phyloP scores from a whole-genome alignment of 805 yeast genomes.

The Deakozyma indianensis region DNA sequence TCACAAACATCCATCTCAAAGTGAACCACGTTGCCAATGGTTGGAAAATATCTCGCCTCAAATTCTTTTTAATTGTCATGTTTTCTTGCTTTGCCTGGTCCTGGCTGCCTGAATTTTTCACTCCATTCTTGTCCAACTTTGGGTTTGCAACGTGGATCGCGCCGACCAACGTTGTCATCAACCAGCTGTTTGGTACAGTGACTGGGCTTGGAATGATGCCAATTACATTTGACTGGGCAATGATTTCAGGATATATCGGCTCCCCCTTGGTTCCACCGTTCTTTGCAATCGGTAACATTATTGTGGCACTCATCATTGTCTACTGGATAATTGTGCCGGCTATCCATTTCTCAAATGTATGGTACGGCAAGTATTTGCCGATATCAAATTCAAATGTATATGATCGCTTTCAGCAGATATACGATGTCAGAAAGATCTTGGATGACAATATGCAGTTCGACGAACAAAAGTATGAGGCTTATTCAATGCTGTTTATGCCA shows the following conservation, averaged over 20 bases:
- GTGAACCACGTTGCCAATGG: constrained; percentile 40
- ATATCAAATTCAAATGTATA: constrained; percentile 33
- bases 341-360: constrained; percentile 37
- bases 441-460: constrained; percentile 29
- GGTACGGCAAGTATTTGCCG: constrained; percentile 49
- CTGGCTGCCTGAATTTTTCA: constrained; percentile 49
- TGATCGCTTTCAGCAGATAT: constrained; percentile 36
- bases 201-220: constrained; percentile 56
- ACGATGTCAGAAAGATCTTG: constrained; percentile 37
- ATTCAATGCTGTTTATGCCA: constrained; percentile 52
- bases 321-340: constrained; percentile 43
- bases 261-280: constrained; percentile 55
- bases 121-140: constrained; percentile 43
- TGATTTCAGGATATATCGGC: constrained; percentile 38
- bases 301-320: constrained; percentile 33
- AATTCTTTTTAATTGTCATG: constrained; percentile 32
- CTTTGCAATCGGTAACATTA: constrained; percentile 28
- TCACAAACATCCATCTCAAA: constrained; percentile 36
- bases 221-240: constrained; percentile 56
- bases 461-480: constrained; percentile 32
- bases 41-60: constrained; percentile 43
- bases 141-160: constrained; percentile 51
- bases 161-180: constrained; percentile 42
- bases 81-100: constrained; percentile 32
- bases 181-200: constrained; percentile 47